These are phyloP conservation scores for Rhizopus stolonifer DNA, from an alignment of 371 early-diverging fungal species.

Conservation along the genomic window DNA sequence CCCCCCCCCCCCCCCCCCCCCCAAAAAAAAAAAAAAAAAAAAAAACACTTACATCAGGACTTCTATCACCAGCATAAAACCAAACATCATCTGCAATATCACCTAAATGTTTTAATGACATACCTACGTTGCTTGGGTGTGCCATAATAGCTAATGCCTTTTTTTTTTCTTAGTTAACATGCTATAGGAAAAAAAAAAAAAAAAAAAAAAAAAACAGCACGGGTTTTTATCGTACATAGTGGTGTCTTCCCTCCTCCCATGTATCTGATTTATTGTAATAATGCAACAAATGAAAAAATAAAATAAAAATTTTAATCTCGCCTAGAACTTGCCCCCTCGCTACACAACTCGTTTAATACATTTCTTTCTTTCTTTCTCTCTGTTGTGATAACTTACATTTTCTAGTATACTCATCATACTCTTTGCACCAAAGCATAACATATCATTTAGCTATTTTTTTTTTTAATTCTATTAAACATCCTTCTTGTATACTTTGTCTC, in stretches of 20 bases:
- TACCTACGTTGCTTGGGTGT: slow-evolving; percentile 67
- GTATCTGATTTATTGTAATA: too few species aligned
- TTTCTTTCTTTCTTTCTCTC: not conserved
- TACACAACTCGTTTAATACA: not conserved
- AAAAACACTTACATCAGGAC: slow-evolving; percentile 76
- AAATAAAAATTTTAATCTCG: too few species aligned
- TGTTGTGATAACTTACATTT: slow-evolving; percentile 30
- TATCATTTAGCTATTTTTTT: slow-evolving; percentile 35
- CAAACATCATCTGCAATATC: slow-evolving; percentile 85
- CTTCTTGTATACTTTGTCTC: not conserved
- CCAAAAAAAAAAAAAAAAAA: too few species aligned
- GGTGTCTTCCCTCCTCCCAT: too few species aligned
- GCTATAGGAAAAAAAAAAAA: not conserved
- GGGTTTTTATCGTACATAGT: too few species aligned
- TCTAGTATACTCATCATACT: slow-evolving; percentile 36
- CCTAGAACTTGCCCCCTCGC: slow-evolving; percentile 12
- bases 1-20: too few species aligned
- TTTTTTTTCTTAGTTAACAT: too few species aligned
- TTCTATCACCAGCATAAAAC: slow-evolving; percentile 84
- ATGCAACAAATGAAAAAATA: too few species aligned
- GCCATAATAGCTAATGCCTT: slow-evolving; percentile 84
- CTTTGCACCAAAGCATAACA: slow-evolving; percentile 48
- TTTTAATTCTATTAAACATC: not conserved
- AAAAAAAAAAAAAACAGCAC: too few species aligned
- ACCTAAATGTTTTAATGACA: slow-evolving; percentile 67